These are phyloP conservation scores for Apiospora saccharicola DNA, from an alignment of 2,329 filamentous ascomycete genomes.

Conservation along the genomic window DNA sequence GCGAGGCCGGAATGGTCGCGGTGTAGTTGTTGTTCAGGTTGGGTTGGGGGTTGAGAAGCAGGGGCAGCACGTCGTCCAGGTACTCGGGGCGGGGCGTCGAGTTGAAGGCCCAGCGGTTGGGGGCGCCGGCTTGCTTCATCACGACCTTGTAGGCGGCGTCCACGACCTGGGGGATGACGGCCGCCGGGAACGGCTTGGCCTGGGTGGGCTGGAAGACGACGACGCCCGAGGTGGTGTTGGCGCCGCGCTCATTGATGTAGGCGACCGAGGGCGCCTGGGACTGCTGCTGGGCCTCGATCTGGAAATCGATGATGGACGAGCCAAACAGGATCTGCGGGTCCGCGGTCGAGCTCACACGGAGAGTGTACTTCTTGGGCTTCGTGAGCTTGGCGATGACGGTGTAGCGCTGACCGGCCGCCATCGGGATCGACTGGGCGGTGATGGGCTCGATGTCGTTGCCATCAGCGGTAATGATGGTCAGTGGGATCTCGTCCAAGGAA, in stretches of 20 bases:
- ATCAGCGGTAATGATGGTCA: slow-evolving; percentile 63
- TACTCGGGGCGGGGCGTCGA: slow-evolving; percentile 48
- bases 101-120: slow-evolving; percentile 63
- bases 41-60: slow-evolving; percentile 54
- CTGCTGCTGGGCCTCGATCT: slow-evolving; percentile 37
- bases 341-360: slow-evolving; percentile 58
- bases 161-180: slow-evolving; percentile 49
- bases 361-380: slow-evolving; percentile 58
- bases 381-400: slow-evolving; percentile 58
- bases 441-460: slow-evolving; percentile 61
- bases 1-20: slow-evolving; percentile 45
- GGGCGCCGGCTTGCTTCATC: slow-evolving; percentile 48
- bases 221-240: slow-evolving; percentile 48
- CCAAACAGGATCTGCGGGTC: slow-evolving; percentile 63
- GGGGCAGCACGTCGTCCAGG: slow-evolving; percentile 48
- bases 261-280: slow-evolving; percentile 42
- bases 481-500: slow-evolving; percentile 60
- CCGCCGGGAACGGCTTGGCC: slow-evolving; percentile 56
- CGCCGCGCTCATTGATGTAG: slow-evolving; percentile 59
- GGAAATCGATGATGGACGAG: slow-evolving; percentile 55
- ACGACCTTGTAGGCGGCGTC: slow-evolving; percentile 52
- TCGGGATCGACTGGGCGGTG: slow-evolving; percentile 53
- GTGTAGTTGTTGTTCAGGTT: slow-evolving; percentile 46
- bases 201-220: slow-evolving; percentile 52
- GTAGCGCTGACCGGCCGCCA: slow-evolving; percentile 62